phyloP scores from a whole-genome alignment of 2,329 filamentous ascomycete species.

The Stromatinia cepivora region DNA sequence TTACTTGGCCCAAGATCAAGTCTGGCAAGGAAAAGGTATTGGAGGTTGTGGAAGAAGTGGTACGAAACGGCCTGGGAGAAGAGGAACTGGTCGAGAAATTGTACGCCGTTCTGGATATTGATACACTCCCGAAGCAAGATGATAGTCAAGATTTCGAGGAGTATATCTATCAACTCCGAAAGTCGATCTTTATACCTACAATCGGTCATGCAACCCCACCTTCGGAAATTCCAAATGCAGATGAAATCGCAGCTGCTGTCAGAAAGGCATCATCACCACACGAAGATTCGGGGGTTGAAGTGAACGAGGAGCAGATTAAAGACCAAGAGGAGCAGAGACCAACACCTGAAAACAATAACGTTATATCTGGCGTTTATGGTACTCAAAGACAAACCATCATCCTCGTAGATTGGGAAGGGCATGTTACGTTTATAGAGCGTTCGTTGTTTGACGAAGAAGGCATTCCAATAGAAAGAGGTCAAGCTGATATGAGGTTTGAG shows the following conservation, averaged over 20 bases:
- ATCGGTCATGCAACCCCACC: slow-evolving; percentile 48
- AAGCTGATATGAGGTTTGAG: slow-evolving; percentile 56
- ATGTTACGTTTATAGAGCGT: slow-evolving; percentile 59
- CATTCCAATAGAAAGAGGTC: slow-evolving; percentile 52
- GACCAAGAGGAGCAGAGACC: slow-evolving; percentile 40
- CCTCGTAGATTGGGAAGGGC: slow-evolving; percentile 62
- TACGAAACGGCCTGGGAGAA: slow-evolving; percentile 46
- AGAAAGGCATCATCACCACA: slow-evolving; percentile 2
- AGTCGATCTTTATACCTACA: slow-evolving; percentile 62
- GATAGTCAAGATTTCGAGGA: slow-evolving; percentile 50
- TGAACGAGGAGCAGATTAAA: slow-evolving; percentile 30
- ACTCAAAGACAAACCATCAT: slow-evolving; percentile 65
- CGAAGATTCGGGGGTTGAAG: slow-evolving; percentile 43
- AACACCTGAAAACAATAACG: slow-evolving; percentile 44
- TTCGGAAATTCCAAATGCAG: slow-evolving; percentile 45
- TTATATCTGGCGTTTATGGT: slow-evolving; percentile 62
- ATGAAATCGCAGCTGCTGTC: slow-evolving; percentile 41
- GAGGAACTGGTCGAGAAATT: slow-evolving; percentile 53
- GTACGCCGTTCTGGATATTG: slow-evolving; percentile 56
- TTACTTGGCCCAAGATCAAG: slow-evolving; percentile 62
- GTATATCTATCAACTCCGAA: slow-evolving; percentile 53
- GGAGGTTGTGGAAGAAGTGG: slow-evolving; percentile 46
- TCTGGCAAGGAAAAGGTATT: slow-evolving; percentile 45
- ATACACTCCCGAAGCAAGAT: slow-evolving; percentile 51
- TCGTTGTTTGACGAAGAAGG: slow-evolving; percentile 61